A percentile compares a stretch with the other conserved stretches of the same genome.
phyloP scores from a whole-genome alignment of 148 eudicot species.

The Chenopodium quinoa region DNA sequence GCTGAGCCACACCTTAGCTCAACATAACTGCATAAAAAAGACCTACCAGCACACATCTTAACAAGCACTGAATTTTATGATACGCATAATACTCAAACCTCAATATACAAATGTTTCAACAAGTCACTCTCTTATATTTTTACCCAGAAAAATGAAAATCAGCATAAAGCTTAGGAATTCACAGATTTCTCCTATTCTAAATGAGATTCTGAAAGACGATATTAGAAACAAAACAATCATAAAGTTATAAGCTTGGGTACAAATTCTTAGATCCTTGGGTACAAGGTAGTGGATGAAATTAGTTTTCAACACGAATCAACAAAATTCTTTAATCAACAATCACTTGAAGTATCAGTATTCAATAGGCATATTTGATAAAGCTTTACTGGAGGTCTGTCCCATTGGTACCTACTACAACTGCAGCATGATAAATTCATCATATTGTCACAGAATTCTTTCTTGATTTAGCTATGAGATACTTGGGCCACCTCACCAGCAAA shows the following conservation, averaged over 20 bases:
- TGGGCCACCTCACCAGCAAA: neutral
- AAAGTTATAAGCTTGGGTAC: neutral
- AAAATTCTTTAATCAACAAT: neutral
- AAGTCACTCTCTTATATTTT: neutral
- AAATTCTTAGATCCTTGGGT: neutral
- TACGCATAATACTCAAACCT: neutral
- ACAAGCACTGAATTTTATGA: neutral
- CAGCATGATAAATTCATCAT: neutral
- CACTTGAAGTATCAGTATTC: neutral
- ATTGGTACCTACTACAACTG: neutral
- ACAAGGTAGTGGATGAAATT: neutral
- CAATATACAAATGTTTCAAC: neutral
- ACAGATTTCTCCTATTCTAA: neutral
- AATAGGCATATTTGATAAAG: neutral
- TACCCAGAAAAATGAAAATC: neutral
- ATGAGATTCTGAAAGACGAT: neutral
- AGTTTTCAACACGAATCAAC: neutral
- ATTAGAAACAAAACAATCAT: neutral
- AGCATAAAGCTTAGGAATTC: neutral
- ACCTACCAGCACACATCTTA: neutral
- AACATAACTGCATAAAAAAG: constrained; percentile 14
- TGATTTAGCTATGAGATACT: neutral
- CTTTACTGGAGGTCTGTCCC: neutral
- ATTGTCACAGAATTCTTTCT: neutral
- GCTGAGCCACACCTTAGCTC: neutral